Base-by-base conservation (phyloP, 1,139 yeast species). In the Blastobotrys persicus region DNA sequence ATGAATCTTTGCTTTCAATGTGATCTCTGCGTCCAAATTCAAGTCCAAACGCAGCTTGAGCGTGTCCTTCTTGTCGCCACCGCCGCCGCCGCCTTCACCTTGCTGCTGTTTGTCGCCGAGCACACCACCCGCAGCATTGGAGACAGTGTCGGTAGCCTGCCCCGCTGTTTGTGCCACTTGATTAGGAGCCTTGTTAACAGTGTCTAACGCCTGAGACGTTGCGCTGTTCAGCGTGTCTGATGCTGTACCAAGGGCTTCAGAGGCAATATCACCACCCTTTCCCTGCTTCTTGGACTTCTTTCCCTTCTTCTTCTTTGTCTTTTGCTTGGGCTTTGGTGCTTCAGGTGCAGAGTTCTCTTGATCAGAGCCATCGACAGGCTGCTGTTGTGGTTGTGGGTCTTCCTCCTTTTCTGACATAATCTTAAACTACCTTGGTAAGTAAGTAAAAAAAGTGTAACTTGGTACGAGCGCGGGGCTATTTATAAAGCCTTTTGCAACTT, bases 61-160 rank as follows among this genome's bases (percentile, higher is more conserved):
- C 5, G 45, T 31, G 13, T 42, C 45, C 19, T 42, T 31, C 16
- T 35, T 31, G 12, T 31, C 45, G 16, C 45, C 44, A 4, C 37
- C 37, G 20, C 44, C 45, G 4, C 45, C 45, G 4, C 35, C 35
- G n/a, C n/a, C n/a, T n/a, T n/a, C n/a, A n/a, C n/a, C n/a, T n/a
- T n/a, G n/a, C n/a, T n/a, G n/a, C 13, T 32, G 35, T 12, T 32
- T 32, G 5, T 32, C 35, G 5, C 35, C 35, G 12, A n/a, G 7
- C 13, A 32, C 35, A n/a, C 12, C 35, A 5, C 35, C 13, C 13
- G 35, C n/a, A 6, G 35, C 35, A n/a, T n/a, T 32, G 4, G 12
- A n/a, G 13, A 32, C 35, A 32, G 35, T 32, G 35, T 32, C 35
- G 16, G 13, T n/a, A 5, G 35, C 35, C 13, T 32, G 35, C 13